Evolutionary conservation across 495 filamentous ascomycete species (phyloP), one percentile per base, ranked within the genome.

Genomic region (Aspergillus nidulans): DNA sequence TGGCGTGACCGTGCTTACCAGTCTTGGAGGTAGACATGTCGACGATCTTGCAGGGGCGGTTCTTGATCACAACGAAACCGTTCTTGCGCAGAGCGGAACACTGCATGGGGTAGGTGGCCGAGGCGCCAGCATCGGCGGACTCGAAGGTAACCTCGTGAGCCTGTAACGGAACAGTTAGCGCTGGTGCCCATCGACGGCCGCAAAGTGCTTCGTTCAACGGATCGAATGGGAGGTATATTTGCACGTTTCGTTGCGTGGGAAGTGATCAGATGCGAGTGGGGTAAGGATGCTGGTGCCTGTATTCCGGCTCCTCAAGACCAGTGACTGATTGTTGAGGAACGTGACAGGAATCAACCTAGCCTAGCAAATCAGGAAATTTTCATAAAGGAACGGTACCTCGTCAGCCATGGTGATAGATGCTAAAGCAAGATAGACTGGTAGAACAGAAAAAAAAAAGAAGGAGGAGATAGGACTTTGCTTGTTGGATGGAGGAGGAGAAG

Each of bases 11-110:
- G 88, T 99, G 94, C 89, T 99, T 99, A 75, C 94, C 94, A 59
- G 94, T 99, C 91, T 99, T 99, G 70, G 94, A 99, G 77, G 94
- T 99, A 58, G 89, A 92, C 94, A 99, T 99, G 69, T 97, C 94
- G 73, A 97, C 89, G 66, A 99, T 99, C 86, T 97, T 97, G 91
- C 94, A 99, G 59, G 94, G 94, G 65, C 94, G 92, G 71, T 80
- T 77, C 85, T 99, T 97, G 78, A 99, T 97, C 67, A 92, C 88
- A 78, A 99, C 94, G 77, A 85, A 84, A 63, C 94, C 94, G 85
- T 92, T 94, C 91, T 99, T 97, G 67, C 94, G 85, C 80, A 99
- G 84, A 63, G 94, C 92, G 77, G 94, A 99, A 78, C 94, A 99
- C 81, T 99, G 94, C 89, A 95, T 92, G 63, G 94, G 94, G 81